These are phyloP conservation scores for Neotropicomus parvogracilis DNA, from an alignment of 1,284 basidiomycete species.

Conservation along the genomic window DNA sequence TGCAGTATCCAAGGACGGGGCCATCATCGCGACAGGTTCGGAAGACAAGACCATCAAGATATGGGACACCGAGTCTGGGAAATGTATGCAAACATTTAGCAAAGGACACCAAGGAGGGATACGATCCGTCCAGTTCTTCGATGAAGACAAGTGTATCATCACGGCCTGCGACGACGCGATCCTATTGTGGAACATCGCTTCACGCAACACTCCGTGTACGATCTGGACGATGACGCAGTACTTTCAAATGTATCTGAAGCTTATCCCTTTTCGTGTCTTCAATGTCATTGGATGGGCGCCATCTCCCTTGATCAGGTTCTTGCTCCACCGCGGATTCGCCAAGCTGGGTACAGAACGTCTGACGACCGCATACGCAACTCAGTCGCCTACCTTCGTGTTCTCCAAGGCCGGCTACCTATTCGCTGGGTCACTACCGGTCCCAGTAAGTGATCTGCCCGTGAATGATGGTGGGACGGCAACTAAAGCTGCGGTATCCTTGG, in stretches of 20 bases:
- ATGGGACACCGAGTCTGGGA: conserved; percentile 16
- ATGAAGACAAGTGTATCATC: conserved; percentile 14
- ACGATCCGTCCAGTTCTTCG: conserved; percentile 16
- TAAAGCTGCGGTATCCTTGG: conserved; percentile 14
- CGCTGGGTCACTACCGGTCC: neutral
- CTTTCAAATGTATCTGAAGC: neutral
- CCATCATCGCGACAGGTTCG: conserved; percentile 15
- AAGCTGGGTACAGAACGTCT: neutral
- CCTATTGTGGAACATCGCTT: conserved; percentile 14
- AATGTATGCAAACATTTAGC: conserved; percentile 17
- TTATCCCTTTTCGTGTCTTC: conserved; percentile 6
- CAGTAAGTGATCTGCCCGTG: neutral
- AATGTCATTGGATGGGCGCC: conserved; percentile 15
- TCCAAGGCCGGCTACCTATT: neutral
- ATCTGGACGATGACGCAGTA: conserved; percentile 10
- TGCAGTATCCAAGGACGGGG: conserved; percentile 16
- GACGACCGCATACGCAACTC: conserved; percentile 2
- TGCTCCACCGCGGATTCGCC: neutral
- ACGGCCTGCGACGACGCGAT: conserved; percentile 10
- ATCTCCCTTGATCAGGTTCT: neutral
- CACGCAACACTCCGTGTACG: neutral
- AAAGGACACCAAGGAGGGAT: conserved; percentile 17
- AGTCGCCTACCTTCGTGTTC: conserved; percentile 13
- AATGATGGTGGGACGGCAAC: neutral
- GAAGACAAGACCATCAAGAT: conserved; percentile 26